Evolutionary conservation across 768 basidiomycete genomes (phyloP).

Genomic region (Boletus vinaceobasis): DNA sequence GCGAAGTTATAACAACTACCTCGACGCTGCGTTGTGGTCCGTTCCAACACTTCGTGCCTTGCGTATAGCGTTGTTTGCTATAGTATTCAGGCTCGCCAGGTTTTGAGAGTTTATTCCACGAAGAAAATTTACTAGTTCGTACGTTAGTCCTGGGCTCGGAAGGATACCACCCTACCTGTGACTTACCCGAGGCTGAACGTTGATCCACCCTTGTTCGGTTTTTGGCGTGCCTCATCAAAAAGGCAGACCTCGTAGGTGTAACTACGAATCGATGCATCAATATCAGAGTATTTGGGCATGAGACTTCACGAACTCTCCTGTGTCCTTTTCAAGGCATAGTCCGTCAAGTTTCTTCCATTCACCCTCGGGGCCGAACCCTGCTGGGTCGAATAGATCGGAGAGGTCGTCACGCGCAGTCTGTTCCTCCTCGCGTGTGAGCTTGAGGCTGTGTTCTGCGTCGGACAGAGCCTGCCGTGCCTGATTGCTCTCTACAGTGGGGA

Average conservation of each 20-base stretch:
- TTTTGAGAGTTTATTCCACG: conserved; percentile 67
- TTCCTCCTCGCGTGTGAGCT: conserved; percentile 48
- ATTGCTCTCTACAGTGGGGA: conserved; percentile 44
- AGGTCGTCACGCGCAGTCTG: conserved; percentile 56
- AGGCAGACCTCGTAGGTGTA: conserved; percentile 95
- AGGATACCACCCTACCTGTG: not conserved
- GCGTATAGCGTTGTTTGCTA: conserved; percentile 73
- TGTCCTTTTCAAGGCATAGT: conserved; percentile 73
- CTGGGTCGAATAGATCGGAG: conserved; percentile 57
- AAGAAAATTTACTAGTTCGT: conserved; percentile 58
- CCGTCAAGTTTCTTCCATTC: conserved; percentile 96
- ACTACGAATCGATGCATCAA: conserved; percentile 38
- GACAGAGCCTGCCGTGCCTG: conserved; percentile 60
- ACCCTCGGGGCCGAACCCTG: conserved; percentile 73
- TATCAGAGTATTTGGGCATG: not conserved
- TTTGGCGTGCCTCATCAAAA: conserved; percentile 86
- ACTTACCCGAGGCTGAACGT: conserved; percentile 81
- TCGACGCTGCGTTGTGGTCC: conserved; percentile 85
- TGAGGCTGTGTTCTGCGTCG: conserved; percentile 61
- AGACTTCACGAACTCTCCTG: conserved; percentile 77
- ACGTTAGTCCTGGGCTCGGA: conserved; percentile 1
- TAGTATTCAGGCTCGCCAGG: conserved; percentile 75
- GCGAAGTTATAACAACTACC: conserved; percentile 39
- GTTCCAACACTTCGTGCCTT: conserved; percentile 93
- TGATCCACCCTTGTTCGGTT: conserved; percentile 74